Conservation (phyloP, 192 early-diverging fungal species). For the Gigaspora rosea region DNA sequence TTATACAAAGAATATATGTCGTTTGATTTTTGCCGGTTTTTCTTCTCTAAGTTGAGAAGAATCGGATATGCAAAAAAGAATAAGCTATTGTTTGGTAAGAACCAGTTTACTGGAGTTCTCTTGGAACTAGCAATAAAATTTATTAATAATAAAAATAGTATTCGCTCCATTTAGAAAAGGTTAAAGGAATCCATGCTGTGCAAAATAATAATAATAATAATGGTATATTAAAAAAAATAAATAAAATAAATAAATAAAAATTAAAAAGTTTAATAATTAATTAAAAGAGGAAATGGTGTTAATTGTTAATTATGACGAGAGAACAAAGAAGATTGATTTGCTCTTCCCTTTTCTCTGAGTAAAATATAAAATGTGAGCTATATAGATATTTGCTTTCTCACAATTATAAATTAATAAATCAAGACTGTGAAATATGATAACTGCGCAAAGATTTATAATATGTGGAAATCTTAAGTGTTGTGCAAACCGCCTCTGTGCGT, state of each 20-base stretch:
- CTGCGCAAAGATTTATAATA: no score
- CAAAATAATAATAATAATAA: slow-evolving; percentile 16
- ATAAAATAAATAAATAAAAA: slow-evolving; percentile 15
- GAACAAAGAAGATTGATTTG: no score
- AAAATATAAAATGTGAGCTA: no score
- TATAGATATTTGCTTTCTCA: no score
- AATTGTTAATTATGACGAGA: no score
- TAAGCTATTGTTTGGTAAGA: not conserved
- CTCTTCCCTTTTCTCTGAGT: no score
- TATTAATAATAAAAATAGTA: slow-evolving; percentile 26
- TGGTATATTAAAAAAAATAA: slow-evolving; percentile 10
- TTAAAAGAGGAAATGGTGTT: no score
- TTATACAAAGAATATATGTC: slow-evolving; percentile 16
- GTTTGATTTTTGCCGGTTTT: slow-evolving; percentile 9
- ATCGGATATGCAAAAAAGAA: slow-evolving; percentile 26
- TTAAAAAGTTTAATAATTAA: not conserved
- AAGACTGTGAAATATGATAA: no score
- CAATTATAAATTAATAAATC: no score
- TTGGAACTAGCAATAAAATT: slow-evolving; percentile 26
- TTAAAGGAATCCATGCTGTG: slow-evolving; percentile 20
- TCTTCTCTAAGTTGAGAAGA: not conserved
- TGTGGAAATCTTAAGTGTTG: no score
- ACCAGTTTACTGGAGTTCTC: slow-evolving; percentile 27
- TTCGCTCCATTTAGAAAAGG: slow-evolving; percentile 30
- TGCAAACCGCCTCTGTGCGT: no score